phyloP scores from a whole-genome alignment of 2,329 filamentous ascomycete genomes.

The Diaporthe citri region DNA sequence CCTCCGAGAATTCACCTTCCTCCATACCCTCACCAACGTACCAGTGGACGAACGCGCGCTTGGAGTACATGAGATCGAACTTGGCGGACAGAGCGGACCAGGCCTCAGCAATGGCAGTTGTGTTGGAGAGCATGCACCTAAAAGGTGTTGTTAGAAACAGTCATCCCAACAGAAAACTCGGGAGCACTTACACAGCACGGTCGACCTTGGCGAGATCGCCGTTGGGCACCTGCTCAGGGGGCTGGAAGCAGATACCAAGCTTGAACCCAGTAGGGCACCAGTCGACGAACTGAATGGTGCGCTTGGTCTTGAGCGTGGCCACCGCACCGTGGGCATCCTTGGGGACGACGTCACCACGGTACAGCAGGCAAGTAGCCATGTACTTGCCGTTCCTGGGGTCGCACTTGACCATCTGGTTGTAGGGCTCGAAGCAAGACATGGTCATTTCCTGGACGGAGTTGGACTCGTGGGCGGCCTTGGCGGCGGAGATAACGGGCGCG shows the following conservation, averaged over 20 bases:
- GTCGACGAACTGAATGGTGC: conserved; percentile 98
- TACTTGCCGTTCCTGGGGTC: conserved; percentile 99
- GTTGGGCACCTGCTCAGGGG: conserved; percentile 94
- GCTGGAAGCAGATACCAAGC: conserved; percentile 99
- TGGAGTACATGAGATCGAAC: conserved; percentile 99
- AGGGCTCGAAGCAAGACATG: conserved; percentile 98
- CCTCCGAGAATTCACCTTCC: conserved; percentile 99
- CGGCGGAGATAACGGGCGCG: conserved; percentile 91
- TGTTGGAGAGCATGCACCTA: conserved; percentile 98
- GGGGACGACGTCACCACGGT: conserved; percentile 97
- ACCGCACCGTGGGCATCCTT: conserved; percentile 95
- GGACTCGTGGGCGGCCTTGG: conserved; percentile 97
- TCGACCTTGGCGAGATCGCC: conserved; percentile 98
- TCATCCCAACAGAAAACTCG: no score
- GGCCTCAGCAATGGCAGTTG: conserved; percentile 97
- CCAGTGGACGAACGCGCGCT: conserved; percentile 99
- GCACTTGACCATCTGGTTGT: conserved; percentile 99
- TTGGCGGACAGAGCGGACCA: conserved; percentile 97
- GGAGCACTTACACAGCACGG: conserved; percentile 87
- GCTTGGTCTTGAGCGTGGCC: conserved; percentile 98
- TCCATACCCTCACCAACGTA: conserved; percentile 99
- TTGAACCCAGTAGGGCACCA: conserved; percentile 99
- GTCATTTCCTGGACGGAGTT: conserved; percentile 99
- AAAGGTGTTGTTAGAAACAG: background rate
- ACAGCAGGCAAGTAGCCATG: conserved; percentile 98